A percentile compares a stretch with the other conserved stretches of the same genome.
These are phyloP conservation scores for Cladophialophora yegresii DNA, from an alignment of 2,329 filamentous ascomycete species.

Conservation along the genomic window DNA sequence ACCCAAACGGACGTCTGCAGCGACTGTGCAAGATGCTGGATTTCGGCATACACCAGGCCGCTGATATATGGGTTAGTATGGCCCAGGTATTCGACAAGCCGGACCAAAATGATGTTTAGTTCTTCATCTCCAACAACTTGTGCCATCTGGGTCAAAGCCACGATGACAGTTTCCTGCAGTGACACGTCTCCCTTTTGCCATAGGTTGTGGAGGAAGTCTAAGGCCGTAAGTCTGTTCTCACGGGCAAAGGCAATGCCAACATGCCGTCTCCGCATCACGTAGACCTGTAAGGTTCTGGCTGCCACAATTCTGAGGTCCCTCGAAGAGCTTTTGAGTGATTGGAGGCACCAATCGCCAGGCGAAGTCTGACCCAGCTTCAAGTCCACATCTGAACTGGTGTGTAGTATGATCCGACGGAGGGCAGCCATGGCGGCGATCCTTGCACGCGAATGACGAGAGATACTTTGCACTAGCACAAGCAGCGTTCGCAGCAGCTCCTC, in stretches of 20 bases:
- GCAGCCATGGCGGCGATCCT: constrained; percentile 72
- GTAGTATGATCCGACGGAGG: constrained; percentile 68
- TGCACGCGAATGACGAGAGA: constrained; percentile 57
- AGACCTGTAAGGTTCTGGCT: constrained; percentile 67
- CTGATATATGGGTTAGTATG: constrained; percentile 77
- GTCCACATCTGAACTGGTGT: constrained; percentile 61
- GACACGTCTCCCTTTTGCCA: constrained; percentile 68
- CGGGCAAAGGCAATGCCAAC: constrained; percentile 53
- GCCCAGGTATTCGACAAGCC: constrained; percentile 83
- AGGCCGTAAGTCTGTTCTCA: constrained; percentile 68
- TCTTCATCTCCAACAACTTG: constrained; percentile 76
- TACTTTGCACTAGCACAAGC: constrained; percentile 44
- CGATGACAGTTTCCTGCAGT: constrained; percentile 78
- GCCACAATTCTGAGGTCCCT: constrained; percentile 83
- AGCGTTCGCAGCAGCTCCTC: constrained; percentile 48
- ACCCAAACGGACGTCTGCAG: constrained; percentile 64
- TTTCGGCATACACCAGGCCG: constrained; percentile 77
- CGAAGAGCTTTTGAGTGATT: constrained; percentile 77
- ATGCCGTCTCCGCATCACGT: constrained; percentile 55
- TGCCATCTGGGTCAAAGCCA: constrained; percentile 84
- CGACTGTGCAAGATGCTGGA: constrained; percentile 67
- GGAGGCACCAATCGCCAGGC: constrained; percentile 77
- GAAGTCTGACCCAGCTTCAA: constrained; percentile 68
- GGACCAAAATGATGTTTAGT: constrained; percentile 79
- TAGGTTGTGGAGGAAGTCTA: constrained; percentile 71